Evolutionary conservation across 2,329 filamentous ascomycete species (phyloP), one percentile per base, ranked within the genome.

Genomic region (Penicillium sp.): DNA sequence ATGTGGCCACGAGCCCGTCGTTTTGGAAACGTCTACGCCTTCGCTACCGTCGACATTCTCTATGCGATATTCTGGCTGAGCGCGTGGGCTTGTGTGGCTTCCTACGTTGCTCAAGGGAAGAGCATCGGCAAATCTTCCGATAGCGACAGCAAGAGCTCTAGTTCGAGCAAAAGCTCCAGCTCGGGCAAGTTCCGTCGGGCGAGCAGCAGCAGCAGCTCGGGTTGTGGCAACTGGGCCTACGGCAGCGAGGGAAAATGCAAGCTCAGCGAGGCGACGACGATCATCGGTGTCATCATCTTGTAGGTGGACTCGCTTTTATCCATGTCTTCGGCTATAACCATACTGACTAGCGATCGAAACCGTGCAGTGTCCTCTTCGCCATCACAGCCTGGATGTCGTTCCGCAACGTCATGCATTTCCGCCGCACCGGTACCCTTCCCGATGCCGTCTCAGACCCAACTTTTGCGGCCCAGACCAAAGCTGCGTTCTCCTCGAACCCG

Each of bases 21-120:
- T 36, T 79, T 82, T 54, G 75, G 76, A 41, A 80, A 80, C 51
- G 74, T 76, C 25, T 81, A 80, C 54, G 78, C 76, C 36, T 80
- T 80, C 55, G 73, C 76, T 7, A 64, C 68, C 2, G 58, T 82
- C 41, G 79, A 83, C 51, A 59, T 69, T 10, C 53, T 80, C 16
- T 79, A 73, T 53, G 60, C 71, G 4, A 57, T 81, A 7, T 58
- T 82, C 26, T 83, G 79, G 79, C 77, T 81, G 54, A 69, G 71
- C 4, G 78, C 78, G 4, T 79, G 78, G 67, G 67, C 78, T 10
- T 68, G 73, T 26, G 68, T 81, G 4, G 76, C 76, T 10, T 68
- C 71, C 10, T 83, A 78, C 63, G 77, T 80, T 18, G 65, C 69
- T 4, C 52, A 69, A n/a, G 78, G 77, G 6, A 76, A 79, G 47